Base-by-base conservation (phyloP, 495 filamentous ascomycete genomes). In the Xylaria venustula region DNA sequence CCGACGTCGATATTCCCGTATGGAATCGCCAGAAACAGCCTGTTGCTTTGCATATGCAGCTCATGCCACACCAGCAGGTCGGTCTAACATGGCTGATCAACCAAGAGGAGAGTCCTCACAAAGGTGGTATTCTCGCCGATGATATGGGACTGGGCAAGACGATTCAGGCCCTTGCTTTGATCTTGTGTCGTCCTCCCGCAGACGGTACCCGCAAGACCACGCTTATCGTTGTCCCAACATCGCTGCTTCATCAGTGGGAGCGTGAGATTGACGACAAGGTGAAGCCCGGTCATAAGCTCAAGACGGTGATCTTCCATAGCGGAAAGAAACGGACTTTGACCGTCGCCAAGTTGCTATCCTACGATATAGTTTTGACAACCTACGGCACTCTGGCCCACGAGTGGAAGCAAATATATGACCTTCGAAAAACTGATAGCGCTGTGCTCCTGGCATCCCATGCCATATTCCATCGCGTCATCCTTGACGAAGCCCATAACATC, bases 71-170 rank as follows among this genome's bases (percentile, higher is more conserved):
- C 64, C 91, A 96, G 68, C 91, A 90, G 60, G 72, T 93, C n/a
- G 89, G 88, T 23, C 69, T 96, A 25, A 79, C 84, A 0, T 96
- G 91, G 91, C 78, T 96, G 73, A 90, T 88, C 65, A 80, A 83
- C 2, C 90, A 89, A 72, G 52, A 69, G 23, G 85, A 91, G 51
- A 81, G 85, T 22, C 77, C 75, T 19, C 88, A 88, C 51, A 90
- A 88, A 61, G 91, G 91, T n/a, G 91, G 90, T 7, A 89, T 95
- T 66, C 81, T 93, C 52, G 91, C 89, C 59, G 69, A 96, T 68
- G 91, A 93, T 51, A 98, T 98, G 94, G 94, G 94, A 11, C 80
- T 98, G 9, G 94, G 94, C 20, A 98, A 98, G 77, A 98, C 94
- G 1, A 89, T 98, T 48, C 90, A 93, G 63, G 86, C 91, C 15